A percentile compares a stretch with the other conserved stretches of the same genome.
These are phyloP conservation scores for Phoenix roebelenii DNA, from an alignment of 176 grass and related monocot species.

Conservation along the genomic window DNA sequence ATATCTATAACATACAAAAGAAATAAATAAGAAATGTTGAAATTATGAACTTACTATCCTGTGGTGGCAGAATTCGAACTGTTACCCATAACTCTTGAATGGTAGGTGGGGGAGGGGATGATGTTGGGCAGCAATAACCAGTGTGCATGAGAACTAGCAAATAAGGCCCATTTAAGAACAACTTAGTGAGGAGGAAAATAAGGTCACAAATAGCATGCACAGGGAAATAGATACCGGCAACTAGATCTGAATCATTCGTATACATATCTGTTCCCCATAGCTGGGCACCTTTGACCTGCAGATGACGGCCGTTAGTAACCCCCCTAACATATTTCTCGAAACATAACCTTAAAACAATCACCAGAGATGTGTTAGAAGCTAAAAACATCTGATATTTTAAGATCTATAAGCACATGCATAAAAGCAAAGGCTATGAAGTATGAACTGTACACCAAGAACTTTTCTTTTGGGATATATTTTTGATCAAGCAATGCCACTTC, in stretches of 20 bases:
- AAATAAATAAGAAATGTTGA: too few relatives aligned
- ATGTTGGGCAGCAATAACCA: conserved; percentile 82
- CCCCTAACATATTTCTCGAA: too few relatives aligned
- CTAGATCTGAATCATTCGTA: conserved; percentile 94
- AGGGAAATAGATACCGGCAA: conserved; percentile 49
- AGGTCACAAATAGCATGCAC: neutral
- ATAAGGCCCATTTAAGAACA: conserved; percentile 24
- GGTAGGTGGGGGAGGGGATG: conserved; percentile 56
- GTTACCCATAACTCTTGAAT: conserved; percentile 76
- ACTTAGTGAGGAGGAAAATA: neutral
- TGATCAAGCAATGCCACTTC: too few relatives aligned
- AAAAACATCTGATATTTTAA: too few relatives aligned
- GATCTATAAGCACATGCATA: too few relatives aligned
- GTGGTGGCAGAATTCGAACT: conserved; percentile 66
- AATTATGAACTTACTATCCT: conserved; percentile 38
- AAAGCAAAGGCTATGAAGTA: too few relatives aligned
- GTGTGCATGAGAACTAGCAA: conserved; percentile 90
- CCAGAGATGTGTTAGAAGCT: too few relatives aligned
- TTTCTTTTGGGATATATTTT: too few relatives aligned
- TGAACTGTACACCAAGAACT: too few relatives aligned
- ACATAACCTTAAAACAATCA: too few relatives aligned
- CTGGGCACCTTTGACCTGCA: conserved; percentile 95
- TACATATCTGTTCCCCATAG: conserved; percentile 95
- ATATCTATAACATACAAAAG: too few relatives aligned
- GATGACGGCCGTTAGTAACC: conserved; percentile 1